Base-by-base conservation (phyloP, 1,284 basidiomycete species). In the Pseudozyma pruni region DNA sequence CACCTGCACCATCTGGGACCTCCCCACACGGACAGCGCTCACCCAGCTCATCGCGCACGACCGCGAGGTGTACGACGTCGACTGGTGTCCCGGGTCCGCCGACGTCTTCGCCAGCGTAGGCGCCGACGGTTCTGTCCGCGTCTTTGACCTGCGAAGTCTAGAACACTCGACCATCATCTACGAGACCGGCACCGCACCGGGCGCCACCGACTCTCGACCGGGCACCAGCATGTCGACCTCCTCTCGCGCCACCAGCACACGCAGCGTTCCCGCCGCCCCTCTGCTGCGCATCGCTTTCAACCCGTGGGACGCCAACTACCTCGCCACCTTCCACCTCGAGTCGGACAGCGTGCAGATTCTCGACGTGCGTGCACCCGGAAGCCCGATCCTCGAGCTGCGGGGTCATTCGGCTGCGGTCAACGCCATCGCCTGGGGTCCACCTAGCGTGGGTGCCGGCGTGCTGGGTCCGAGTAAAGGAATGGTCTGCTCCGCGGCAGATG, bases 111-210 rank as follows among this genome's bases (percentile, higher is more conserved):
- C 98, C 31, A 95, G 93, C 14, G 96, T 98, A 19, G 96, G 96
- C 22, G 96, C 95, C 13, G 96, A 99, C 81, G 96, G 96, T 11
- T 93, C 91, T 59, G 86, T 98, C 33, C 91, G 96, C 44, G 94
- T 96, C 8, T 99, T 98, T 81, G 96, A 99, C 83, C 85, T 98
- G 54, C 90, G 96, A 34, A 92, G 91, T 74, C 87, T 98, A 41
- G 96, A 98, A 82, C 96, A 98, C 83, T 97, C 94, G 8, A 99
- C 96, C 3, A 99, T 98, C 76, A 87, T 98, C 41, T 99, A 98
- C 83, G 96, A 98, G 85, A 77, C 82, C 6, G 76, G 63, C 11
- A 61, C 71, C 10, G 56, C 68, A 35, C 58, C 69, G 4, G 60
- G 58, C 17, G 54, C 68, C 11, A 64, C 66, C 19, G 67, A 70